Conservation (phyloP, 495 filamentous ascomycete species). For the Penicillium parvum region DNA sequence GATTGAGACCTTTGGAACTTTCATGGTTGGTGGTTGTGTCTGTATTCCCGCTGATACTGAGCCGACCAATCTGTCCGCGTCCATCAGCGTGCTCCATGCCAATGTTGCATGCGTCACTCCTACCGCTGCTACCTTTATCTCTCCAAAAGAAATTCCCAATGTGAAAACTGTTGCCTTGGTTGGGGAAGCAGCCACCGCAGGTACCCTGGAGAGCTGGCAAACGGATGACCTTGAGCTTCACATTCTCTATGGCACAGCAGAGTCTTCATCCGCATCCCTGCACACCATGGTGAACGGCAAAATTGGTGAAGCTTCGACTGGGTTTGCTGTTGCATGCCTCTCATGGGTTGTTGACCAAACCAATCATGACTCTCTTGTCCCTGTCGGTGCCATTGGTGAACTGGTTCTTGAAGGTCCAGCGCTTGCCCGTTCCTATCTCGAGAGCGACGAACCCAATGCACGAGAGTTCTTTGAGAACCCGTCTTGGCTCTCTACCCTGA, state of each 20-base stretch:
- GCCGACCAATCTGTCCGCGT: conserved; percentile 20
- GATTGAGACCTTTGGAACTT: conserved; percentile 36
- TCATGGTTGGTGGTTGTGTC: conserved; percentile 43
- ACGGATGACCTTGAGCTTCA: conserved; percentile 28
- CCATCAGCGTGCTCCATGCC: conserved; percentile 32
- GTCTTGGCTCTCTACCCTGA: conserved; percentile 32
- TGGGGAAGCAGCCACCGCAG: conserved; percentile 22
- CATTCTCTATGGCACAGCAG: conserved; percentile 34
- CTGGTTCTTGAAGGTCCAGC: conserved; percentile 58
- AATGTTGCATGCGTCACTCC: conserved; percentile 38
- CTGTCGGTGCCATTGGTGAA: conserved; percentile 58
- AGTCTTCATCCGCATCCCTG: conserved; percentile 32
- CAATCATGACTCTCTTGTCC: conserved; percentile 49
- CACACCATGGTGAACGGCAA: conserved; percentile 7
- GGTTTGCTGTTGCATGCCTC: conserved; percentile 19
- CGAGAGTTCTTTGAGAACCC: conserved; percentile 47
- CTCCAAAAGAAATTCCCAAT: conserved; percentile 35
- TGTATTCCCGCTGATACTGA: conserved; percentile 36
- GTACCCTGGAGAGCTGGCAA: conserved; percentile 15
- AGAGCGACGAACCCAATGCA: conserved; percentile 28
- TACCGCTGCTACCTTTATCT: conserved; percentile 46
- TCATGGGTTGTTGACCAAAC: conserved; percentile 55
- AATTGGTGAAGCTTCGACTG: conserved; percentile 17
- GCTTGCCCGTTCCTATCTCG: conserved; percentile 49
- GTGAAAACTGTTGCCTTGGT: conserved; percentile 38